Evolutionary conservation across 768 basidiomycete genomes (phyloP).

Genomic region (Calocybe cyanea): DNA sequence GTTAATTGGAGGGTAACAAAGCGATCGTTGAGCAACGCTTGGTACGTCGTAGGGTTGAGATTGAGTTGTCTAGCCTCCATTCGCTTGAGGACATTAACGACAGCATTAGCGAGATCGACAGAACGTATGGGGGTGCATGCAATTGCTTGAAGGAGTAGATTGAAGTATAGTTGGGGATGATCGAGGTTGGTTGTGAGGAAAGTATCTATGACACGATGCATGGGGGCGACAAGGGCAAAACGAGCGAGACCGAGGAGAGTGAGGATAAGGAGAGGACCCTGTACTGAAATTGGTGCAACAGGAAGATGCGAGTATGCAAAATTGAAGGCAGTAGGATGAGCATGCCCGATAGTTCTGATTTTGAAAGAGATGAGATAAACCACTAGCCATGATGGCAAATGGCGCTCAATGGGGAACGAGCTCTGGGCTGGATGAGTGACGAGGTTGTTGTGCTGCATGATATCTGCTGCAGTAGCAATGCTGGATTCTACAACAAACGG

Average conservation of each 20-base stretch:
- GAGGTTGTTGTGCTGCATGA: constrained; percentile 13
- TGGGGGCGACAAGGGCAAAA: constrained; percentile 42
- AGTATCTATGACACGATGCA: constrained; percentile 40
- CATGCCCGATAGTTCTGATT: constrained; percentile 42
- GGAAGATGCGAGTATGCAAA: constrained; percentile 39
- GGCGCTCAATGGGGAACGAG: too few relatives aligned
- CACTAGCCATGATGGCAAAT: constrained; percentile 53
- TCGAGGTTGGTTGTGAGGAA: constrained; percentile 34
- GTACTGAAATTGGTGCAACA: constrained; percentile 24
- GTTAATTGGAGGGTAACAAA: constrained; percentile 50
- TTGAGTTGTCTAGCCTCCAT: constrained; percentile 45
- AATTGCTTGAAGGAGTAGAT: constrained; percentile 50
- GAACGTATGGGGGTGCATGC: constrained; percentile 38
- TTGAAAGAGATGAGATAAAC: constrained; percentile 46
- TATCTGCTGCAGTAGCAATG: constrained; percentile 26
- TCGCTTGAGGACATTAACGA: constrained; percentile 36
- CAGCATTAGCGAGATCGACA: constrained; percentile 32
- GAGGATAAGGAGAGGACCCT: constrained; percentile 43
- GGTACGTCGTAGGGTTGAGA: constrained; percentile 39
- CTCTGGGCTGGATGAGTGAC: constrained; percentile 3
- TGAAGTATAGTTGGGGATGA: constrained; percentile 36
- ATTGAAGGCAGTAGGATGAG: constrained; percentile 37
- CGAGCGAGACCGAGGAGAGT: constrained; percentile 45
- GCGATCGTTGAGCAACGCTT: constrained; percentile 42
- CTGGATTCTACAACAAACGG: constrained; percentile 29